phyloP scores from a whole-genome alignment of 352 stramenopile species.

The Pythium utonaiense region DNA sequence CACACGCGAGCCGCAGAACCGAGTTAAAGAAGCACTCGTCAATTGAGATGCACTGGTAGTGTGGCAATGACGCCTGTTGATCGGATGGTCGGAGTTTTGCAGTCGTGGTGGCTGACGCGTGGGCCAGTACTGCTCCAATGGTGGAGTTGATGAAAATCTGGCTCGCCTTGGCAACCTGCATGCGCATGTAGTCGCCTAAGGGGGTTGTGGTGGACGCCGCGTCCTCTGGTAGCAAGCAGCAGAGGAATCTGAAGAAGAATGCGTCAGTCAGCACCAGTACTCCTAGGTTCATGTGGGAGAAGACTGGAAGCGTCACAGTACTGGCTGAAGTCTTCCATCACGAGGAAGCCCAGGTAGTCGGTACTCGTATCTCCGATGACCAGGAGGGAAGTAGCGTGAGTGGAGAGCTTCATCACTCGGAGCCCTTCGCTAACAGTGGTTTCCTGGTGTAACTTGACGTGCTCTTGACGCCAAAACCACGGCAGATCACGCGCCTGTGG shows the following conservation, averaged over 20 bases:
- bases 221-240: slow-evolving; percentile 15
- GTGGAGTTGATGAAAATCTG: slow-evolving; percentile 28
- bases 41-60: slow-evolving; percentile 30
- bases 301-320: slow-evolving; percentile 15
- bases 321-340: slow-evolving; percentile 37
- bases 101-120: neutral
- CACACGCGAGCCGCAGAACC: slow-evolving; percentile 48
- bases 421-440: slow-evolving; percentile 34
- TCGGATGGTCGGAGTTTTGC: neutral
- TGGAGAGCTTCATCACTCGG: slow-evolving; percentile 25
- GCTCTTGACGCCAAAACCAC: slow-evolving; percentile 43
- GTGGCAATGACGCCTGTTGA: neutral
- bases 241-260: slow-evolving; percentile 6
- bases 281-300: too few species aligned
- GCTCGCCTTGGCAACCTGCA: slow-evolving; percentile 38
- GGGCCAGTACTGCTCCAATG: slow-evolving; percentile 29
- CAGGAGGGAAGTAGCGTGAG: slow-evolving; percentile 22
- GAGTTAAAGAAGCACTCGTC: slow-evolving; percentile 60
- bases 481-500: slow-evolving; percentile 36
- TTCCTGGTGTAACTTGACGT: slow-evolving; percentile 26
- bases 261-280: neutral
- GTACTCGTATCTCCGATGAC: slow-evolving; percentile 14
- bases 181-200: slow-evolving; percentile 34
- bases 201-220: neutral
- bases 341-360: slow-evolving; percentile 31